These are phyloP conservation scores for Phaeoacremonium minimum DNA, from an alignment of 2,329 filamentous ascomycete genomes.

Conservation along the genomic window DNA sequence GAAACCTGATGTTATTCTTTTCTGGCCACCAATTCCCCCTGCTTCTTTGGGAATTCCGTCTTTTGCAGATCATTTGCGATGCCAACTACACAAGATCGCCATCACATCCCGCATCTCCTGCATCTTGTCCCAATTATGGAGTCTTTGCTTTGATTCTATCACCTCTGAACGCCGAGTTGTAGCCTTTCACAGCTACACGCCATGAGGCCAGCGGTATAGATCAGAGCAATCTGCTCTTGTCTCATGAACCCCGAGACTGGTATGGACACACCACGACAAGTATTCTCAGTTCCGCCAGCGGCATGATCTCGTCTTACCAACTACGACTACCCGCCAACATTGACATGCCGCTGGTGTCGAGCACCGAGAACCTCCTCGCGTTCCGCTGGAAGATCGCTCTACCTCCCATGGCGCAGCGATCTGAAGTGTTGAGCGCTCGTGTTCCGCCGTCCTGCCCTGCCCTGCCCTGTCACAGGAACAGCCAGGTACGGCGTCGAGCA, in stretches of 20 bases:
- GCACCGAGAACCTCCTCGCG: neutral
- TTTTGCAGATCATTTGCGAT: conserved; percentile 1
- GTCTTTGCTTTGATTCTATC: too few relatives aligned
- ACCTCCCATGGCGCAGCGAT: neutral
- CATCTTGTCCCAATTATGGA: too few relatives aligned
- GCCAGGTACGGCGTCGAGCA: conserved; percentile 1
- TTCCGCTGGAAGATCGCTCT: neutral
- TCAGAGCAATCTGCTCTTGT: neutral
- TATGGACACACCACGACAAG: neutral
- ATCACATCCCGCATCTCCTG: neutral
- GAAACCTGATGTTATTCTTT: neutral
- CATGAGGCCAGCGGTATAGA: neutral
- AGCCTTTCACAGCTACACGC: neutral
- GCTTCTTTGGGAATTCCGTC: conserved; percentile 7
- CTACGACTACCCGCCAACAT: neutral
- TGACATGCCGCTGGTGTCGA: neutral
- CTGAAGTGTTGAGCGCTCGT: neutral
- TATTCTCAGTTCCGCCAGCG: neutral
- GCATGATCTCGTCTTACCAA: too few relatives aligned
- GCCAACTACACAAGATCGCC: neutral
- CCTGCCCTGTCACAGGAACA: neutral
- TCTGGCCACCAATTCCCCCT: conserved; percentile 3
- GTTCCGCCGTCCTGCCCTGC: neutral
- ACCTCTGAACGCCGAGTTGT: neutral
- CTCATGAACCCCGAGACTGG: neutral